Conservation (phyloP, 306 rosid species). For the Cicer bijugum region DNA sequence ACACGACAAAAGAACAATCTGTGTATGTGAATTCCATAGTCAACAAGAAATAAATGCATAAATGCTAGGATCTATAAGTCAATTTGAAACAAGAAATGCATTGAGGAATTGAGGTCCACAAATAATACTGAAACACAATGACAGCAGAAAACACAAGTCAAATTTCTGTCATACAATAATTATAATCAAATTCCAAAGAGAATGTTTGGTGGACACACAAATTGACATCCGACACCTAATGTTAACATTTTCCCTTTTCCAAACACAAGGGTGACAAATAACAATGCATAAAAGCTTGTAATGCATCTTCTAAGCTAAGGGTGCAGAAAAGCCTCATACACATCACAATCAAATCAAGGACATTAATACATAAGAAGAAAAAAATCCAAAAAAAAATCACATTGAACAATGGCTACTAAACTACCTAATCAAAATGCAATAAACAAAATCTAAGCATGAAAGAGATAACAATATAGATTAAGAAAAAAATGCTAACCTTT, state of each 20-base stretch:
- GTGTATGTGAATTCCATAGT: slow-evolving; percentile 3
- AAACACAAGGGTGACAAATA: slow-evolving; percentile 1
- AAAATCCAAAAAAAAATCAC: background rate
- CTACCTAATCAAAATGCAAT: background rate
- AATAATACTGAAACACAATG: background rate
- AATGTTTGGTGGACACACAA: no score
- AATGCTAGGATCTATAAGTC: background rate
- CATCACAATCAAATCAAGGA: slow-evolving; percentile 28
- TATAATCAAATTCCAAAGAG: background rate
- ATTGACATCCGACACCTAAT: background rate
- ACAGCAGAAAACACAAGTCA: background rate
- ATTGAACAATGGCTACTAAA: slow-evolving; percentile 6
- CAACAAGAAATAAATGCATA: slow-evolving; percentile 18
- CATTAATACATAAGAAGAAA: background rate
- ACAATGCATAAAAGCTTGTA: background rate
- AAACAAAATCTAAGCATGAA: slow-evolving; percentile 9
- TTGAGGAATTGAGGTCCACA: background rate
- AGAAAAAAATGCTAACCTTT: slow-evolving; percentile 59
- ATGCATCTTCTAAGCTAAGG: slow-evolving; percentile 1
- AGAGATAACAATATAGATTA: background rate
- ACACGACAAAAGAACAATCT: background rate
- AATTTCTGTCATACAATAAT: background rate
- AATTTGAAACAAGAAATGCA: slow-evolving; percentile 3
- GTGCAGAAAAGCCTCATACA: slow-evolving; percentile 14
- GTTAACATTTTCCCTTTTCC: background rate